Percentiles rank a stretch among this genome's conserved stretches.
Evolutionary conservation across 257 asterid species (phyloP).

Genomic region (Nicotiana undulata): DNA sequence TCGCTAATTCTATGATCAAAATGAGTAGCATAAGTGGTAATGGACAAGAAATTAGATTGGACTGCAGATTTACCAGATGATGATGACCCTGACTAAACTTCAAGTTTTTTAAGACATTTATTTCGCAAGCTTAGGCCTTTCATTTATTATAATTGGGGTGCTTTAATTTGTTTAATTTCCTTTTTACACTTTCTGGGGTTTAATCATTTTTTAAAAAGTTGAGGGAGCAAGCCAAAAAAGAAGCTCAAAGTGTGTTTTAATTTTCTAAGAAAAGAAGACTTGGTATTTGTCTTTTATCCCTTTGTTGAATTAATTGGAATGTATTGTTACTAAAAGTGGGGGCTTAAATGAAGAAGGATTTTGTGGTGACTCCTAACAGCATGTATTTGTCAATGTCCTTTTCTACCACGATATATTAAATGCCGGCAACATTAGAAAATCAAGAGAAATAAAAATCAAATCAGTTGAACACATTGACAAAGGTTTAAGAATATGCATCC

Average conservation of each 20-base stretch:
- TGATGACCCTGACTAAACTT: background rate
- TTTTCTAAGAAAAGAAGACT: background rate
- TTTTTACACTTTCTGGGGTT: background rate
- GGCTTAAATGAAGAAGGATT: background rate
- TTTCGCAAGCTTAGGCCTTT: background rate
- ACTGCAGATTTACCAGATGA: constrained; percentile 43
- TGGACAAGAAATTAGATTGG: constrained; percentile 49
- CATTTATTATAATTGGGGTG: background rate
- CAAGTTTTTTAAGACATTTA: background rate
- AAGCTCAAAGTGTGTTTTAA: background rate
- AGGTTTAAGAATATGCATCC: no score
- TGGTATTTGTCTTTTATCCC: background rate
- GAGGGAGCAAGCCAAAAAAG: no score
- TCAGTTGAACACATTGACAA: no score
- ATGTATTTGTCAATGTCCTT: no score
- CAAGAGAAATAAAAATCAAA: no score
- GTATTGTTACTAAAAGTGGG: background rate
- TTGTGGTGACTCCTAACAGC: background rate
- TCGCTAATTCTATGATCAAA: constrained; percentile 68
- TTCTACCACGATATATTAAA: no score
- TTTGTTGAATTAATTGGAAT: background rate
- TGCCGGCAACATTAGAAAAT: no score
- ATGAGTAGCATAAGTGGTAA: constrained; percentile 63
- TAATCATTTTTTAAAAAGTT: no score
- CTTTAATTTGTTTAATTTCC: background rate